phyloP scores from a whole-genome alignment of 352 stramenopile species.

The Globisporangium camurandrum region DNA sequence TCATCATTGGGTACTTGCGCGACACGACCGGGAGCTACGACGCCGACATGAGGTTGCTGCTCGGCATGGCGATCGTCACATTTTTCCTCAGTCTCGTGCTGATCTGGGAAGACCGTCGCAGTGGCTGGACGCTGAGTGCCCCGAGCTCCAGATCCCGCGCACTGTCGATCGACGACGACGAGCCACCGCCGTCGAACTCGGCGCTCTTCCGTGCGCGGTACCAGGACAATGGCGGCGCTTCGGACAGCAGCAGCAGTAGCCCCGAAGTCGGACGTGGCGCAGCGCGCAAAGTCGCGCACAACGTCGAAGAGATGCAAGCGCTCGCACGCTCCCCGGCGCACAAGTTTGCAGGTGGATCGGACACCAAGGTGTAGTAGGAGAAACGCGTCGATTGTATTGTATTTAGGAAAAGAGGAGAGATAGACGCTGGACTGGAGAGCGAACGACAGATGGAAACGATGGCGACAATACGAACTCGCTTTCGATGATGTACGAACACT shows the following conservation, averaged over 20 bases:
- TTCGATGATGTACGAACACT: too few species aligned
- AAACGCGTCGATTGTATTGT: not conserved
- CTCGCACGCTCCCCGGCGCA: not conserved
- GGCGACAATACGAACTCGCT: not conserved
- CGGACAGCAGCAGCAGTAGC: conserved; percentile 12
- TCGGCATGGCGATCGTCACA: conserved; percentile 59
- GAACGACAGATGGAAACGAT: not conserved
- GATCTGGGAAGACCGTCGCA: conserved; percentile 50
- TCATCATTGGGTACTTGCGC: conserved; percentile 79
- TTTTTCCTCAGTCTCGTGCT: conserved; percentile 67
- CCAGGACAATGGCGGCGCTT: conserved; percentile 8
- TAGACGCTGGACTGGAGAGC: not conserved
- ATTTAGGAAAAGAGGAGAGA: not conserved
- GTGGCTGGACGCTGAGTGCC: conserved; percentile 47
- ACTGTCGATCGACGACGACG: conserved; percentile 58
- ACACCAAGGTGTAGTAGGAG: conserved; percentile 1
- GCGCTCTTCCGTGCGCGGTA: conserved; percentile 31
- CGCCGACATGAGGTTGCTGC: conserved; percentile 77
- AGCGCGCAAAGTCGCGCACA: not conserved
- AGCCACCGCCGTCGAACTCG: conserved; percentile 28
- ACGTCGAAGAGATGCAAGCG: conserved; percentile 1
- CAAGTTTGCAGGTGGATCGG: conserved; percentile 6
- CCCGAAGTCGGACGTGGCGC: not conserved
- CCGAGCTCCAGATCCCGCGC: conserved; percentile 40
- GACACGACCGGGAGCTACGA: conserved; percentile 76